A percentile compares a stretch with the other conserved stretches of the same genome.
Conservation (phyloP, 1,139 yeast genomes). For the Geotrichum reessii region DNA sequence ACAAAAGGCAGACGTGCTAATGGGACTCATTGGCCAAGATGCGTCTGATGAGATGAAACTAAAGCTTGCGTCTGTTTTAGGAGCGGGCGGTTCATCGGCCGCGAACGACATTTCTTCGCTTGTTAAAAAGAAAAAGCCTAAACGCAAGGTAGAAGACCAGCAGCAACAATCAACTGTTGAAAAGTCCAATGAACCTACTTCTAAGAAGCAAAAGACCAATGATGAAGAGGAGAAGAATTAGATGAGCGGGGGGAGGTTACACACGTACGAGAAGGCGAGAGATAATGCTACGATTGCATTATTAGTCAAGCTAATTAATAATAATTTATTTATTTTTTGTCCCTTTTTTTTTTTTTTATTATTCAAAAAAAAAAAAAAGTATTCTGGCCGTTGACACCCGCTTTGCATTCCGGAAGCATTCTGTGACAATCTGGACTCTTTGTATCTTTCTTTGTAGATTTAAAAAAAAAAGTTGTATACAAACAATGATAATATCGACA, state of each 20-base stretch:
- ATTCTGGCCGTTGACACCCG: background rate
- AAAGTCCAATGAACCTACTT: background rate
- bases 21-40: slow-evolving; percentile 58
- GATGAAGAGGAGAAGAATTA: background rate
- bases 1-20: slow-evolving; percentile 54
- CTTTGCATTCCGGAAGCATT: background rate
- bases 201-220: slow-evolving; percentile 10
- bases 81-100: slow-evolving; percentile 19
- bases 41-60: slow-evolving; percentile 23
- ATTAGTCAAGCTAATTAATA: background rate
- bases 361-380: background rate
- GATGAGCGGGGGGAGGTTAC: too few relatives aligned
- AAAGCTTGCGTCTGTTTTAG: slow-evolving; percentile 15
- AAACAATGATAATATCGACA: background rate
- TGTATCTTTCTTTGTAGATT: background rate
- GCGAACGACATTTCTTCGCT: slow-evolving; percentile 55
- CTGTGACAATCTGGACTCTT: background rate
- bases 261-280: too few relatives aligned
- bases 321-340: too few relatives aligned
- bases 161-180: background rate
- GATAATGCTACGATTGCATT: background rate
- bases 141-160: slow-evolving; percentile 17
- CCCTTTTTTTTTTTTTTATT: background rate
- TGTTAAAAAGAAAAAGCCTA: slow-evolving; percentile 49
- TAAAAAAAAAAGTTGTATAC: background rate